Evolutionary conservation across 83 land plant species (phyloP), one percentile per base, ranked within the genome.

Genomic region (Picea abies): DNA sequence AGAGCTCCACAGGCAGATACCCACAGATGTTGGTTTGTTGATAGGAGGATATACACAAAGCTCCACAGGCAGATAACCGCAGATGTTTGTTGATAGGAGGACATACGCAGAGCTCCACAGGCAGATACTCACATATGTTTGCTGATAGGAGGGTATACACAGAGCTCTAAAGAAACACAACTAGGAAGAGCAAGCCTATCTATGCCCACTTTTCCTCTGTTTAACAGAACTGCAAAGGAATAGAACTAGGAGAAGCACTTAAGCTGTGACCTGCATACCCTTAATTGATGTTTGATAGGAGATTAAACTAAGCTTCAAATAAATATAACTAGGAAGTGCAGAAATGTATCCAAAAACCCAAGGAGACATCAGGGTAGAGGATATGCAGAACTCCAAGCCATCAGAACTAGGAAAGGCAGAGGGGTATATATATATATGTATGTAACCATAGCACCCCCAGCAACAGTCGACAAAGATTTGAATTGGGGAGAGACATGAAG

Each of bases 231-330:
- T 47, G 23, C 56, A 10, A 44, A 73, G 58, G 16, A 22, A 10
- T 16, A 23, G 58, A 73, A 73, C 58, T 73, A n/a, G 56, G 77
- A 73, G 77, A 73, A 73, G 58, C 77, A 52, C 12, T 52, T 47
- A 23, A 29, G 56, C 26, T 15, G 44, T n/a, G n/a, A n/a, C 15
- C 23, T 73, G 39, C 4, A 22, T 19, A 47, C 44, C 76, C 19
- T 19, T n/a, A 39, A 72, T 72, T 72, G 25, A 49, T 41, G 22
- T 19, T 52, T 72, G 25, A 8, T 49, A 6, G 6, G 4, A 73
- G 77, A 9, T 7, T 73, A 22, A 2, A 19, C 41, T 16, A 22
- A 70, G 75, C 60, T 47, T 73, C 77, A 73, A 73, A 41, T 11
- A 56, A 44, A 73, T 14, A 3, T 11, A 41, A 20, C 25, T 72